Percentiles rank a stretch among this genome's conserved stretches.
Evolutionary conservation across 2,329 filamentous ascomycete genomes (phyloP).

Genomic region (Colletotrichum neosansevieriae): DNA sequence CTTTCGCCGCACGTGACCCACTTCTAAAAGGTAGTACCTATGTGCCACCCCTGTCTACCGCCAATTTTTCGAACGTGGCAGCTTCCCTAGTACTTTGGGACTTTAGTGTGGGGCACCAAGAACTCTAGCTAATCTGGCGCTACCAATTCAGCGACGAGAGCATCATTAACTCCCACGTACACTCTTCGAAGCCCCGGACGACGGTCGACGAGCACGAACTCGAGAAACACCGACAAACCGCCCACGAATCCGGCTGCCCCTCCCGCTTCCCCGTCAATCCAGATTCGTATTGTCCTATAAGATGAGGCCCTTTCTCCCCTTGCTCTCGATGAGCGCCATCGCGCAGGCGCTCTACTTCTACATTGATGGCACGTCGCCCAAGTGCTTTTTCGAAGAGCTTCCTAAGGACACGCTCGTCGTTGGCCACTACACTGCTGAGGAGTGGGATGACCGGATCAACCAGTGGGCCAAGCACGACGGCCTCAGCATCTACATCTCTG

Average conservation of each 20-base stretch:
- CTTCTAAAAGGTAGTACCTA: background rate
- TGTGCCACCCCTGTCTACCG: constrained; percentile 46
- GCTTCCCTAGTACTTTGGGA: constrained; percentile 51
- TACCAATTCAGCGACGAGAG: constrained; percentile 31
- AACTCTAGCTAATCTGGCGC: constrained; percentile 39
- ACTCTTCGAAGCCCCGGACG: constrained; percentile 24
- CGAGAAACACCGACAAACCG: background rate
- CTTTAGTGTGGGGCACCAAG: constrained; percentile 36
- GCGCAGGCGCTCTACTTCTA: constrained; percentile 95
- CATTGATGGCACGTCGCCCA: constrained; percentile 85
- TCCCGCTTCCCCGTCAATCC: background rate
- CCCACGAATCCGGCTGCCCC: background rate
- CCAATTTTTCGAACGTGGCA: constrained; percentile 65
- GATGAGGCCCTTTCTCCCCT: constrained; percentile 73
- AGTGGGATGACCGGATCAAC: constrained; percentile 79
- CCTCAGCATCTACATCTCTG: constrained; percentile 88
- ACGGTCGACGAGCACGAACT: constrained; percentile 19
- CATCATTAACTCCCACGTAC: constrained; percentile 23
- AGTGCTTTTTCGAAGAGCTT: constrained; percentile 98
- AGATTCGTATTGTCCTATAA: constrained; percentile 41
- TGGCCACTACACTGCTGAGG: constrained; percentile 88
- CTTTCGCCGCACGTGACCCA: constrained; percentile 33
- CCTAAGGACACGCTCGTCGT: constrained; percentile 98
- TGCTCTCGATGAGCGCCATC: constrained; percentile 73
- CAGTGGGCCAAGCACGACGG: constrained; percentile 79